A percentile compares a stretch with the other conserved stretches of the same genome.
Evolutionary conservation across 1,139 yeast species (phyloP).

Genomic region (Hyphopichia khmerensis): DNA sequence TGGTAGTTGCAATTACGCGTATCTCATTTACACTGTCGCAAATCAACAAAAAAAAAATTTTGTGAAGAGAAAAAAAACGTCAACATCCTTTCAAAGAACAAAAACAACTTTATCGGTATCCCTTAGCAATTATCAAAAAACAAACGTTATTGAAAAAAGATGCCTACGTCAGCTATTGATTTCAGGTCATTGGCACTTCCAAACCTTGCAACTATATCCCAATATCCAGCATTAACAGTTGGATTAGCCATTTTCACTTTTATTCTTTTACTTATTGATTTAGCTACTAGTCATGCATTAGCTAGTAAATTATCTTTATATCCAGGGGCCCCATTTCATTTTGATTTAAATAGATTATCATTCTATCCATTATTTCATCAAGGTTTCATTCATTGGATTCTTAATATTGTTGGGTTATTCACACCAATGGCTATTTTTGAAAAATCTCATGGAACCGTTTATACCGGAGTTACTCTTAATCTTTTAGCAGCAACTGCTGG

Average conservation of each 20-base stretch:
- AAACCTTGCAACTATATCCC: slow-evolving; percentile 8
- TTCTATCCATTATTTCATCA: slow-evolving; percentile 75
- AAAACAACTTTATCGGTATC: too few relatives aligned
- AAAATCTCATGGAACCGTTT: slow-evolving; percentile 75
- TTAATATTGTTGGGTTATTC: slow-evolving; percentile 59
- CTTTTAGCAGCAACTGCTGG: slow-evolving; percentile 72
- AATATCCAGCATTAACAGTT: slow-evolving; percentile 63
- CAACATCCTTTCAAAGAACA: too few relatives aligned
- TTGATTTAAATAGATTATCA: slow-evolving; percentile 65
- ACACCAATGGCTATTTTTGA: slow-evolving; percentile 73
- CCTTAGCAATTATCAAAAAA: not conserved
- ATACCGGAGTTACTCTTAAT: slow-evolving; percentile 81
- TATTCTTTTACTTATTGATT: slow-evolving; percentile 33
- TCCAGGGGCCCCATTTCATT: slow-evolving; percentile 55
- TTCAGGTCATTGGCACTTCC: slow-evolving; percentile 6
- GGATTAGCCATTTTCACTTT: slow-evolving; percentile 61
- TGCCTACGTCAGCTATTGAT: slow-evolving; percentile 9
- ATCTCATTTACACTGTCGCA: too few relatives aligned
- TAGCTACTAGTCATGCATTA: slow-evolving; percentile 15
- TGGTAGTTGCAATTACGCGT: too few relatives aligned
- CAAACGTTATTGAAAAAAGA: not conserved
- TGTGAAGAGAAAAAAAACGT: too few relatives aligned
- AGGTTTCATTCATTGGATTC: slow-evolving; percentile 57
- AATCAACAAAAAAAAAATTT: too few relatives aligned
- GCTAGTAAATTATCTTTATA: slow-evolving; percentile 36